Evolutionary conservation across 2,329 filamentous ascomycete species (phyloP), one percentile per base, ranked within the genome.

Genomic region (Trichoderma gracile): DNA sequence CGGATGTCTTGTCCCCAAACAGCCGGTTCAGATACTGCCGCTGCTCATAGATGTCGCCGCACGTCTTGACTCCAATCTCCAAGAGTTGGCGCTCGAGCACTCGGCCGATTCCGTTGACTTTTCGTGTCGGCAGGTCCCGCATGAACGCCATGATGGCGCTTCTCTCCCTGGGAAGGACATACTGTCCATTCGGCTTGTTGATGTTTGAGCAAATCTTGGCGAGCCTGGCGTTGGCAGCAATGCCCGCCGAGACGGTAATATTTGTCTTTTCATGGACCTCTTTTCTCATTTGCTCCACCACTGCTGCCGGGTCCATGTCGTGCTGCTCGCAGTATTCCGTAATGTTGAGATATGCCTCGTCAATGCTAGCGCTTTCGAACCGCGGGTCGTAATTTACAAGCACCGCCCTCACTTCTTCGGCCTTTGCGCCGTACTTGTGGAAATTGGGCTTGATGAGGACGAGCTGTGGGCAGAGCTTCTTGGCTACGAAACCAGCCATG

Each of bases 101-200:
- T 23, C 95, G 86, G 0, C 95, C 95, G n/a, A 99, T 86, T 1
- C 95, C 95, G 69, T 97, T 97, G 49, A 98, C 91, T 73, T 97
- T 97, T 40, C 95, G 85, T 0, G 92, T 93, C 0, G 93, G 89
- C 25, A 99, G 80, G 33, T 89, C 84, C 12, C 84, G 83, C 90
- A 98, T 97, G 73, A 97, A 98, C 0, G 83, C 79, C 84, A 98
- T 87, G 66, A 99, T 92, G 0, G 86, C 83, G 27, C 80, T 78
- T 10, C 93, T 84, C 46, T 96, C 89, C 59, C 84, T 90, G 0
- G 89, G 83, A 1, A 98, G 80, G 10, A 85, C 78, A 70, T 90
- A 98, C 73, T 98, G 95, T 0, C 95, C 95, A 70, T 99, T 96
- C 0, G 95, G 95, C 73, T 99, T 99, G 77, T 98, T 97, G 75